phyloP scores from a whole-genome alignment of 169 alveolate genomes.

The Babesia divergens region DNA sequence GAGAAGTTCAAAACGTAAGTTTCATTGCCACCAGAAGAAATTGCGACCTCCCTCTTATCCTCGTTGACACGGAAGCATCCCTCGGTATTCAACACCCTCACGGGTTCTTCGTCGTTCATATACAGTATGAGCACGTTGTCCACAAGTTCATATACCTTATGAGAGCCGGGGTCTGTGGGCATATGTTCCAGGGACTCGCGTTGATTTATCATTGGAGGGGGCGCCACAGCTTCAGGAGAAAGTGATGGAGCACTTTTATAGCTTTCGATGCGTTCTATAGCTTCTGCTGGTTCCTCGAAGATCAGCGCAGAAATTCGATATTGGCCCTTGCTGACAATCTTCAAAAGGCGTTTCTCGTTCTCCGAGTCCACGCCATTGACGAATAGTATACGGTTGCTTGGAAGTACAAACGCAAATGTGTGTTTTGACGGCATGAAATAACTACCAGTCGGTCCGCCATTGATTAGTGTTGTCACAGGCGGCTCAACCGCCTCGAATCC shows the following conservation, averaged over 20 bases:
- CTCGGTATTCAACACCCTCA: not conserved
- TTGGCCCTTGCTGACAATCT: not conserved
- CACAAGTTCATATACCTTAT: slow-evolving; percentile 29
- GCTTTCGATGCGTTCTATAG: too few species aligned
- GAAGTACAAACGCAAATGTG: slow-evolving; percentile 13
- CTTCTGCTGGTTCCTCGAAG: not conserved
- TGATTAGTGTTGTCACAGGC: slow-evolving; percentile 49
- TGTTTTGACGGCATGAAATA: slow-evolving; percentile 9
- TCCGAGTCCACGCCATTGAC: slow-evolving; percentile 15
- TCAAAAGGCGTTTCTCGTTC: slow-evolving; percentile 16
- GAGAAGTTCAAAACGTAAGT: slow-evolving; percentile 26
- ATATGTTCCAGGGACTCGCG: not conserved
- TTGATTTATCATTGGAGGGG: not conserved
- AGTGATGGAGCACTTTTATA: not conserved
- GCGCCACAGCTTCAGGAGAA: not conserved
- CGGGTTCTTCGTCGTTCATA: slow-evolving; percentile 16
- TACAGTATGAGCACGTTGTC: slow-evolving; percentile 13
- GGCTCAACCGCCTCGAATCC: slow-evolving; percentile 7
- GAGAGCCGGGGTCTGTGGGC: not conserved
- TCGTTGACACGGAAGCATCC: slow-evolving; percentile 23
- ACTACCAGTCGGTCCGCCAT: slow-evolving; percentile 22
- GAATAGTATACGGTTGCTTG: slow-evolving; percentile 1
- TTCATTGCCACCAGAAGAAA: slow-evolving; percentile 19
- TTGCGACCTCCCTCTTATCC: slow-evolving; percentile 35
- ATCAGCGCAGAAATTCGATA: not conserved